Base-by-base conservation (phyloP, 805 yeast genomes). In the Lipomyces lipofer region DNA sequence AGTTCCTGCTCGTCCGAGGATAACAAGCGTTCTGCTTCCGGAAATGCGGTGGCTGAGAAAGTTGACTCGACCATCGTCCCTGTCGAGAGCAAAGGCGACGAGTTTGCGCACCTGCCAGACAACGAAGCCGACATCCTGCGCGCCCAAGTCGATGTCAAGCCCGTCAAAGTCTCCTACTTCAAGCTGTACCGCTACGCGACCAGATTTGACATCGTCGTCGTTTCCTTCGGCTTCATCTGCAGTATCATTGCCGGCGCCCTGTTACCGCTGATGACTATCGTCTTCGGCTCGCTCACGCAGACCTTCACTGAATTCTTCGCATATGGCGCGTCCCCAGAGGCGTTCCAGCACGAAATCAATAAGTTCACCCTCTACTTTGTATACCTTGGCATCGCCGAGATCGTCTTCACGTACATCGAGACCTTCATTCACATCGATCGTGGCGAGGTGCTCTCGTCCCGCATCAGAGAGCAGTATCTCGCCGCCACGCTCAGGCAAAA, bases 371-470 rank as follows among this genome's bases (percentile, higher is more conserved):
- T 51, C 46, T 73, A 72, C 53, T 74, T 73, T 40, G 69, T 73
- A 25, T 73, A 73, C 58, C 67, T 73, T 22, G 77, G 76, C 21
- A 60, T 73, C 13, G 75, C 68, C 13, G 43, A 44, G 13, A 39
- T 60, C 33, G 51, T 35, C 10, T 51, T 54, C 27, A 42, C 71
- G 4, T 63, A 58, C 29, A 21, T 73, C 15, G 70, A 68, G 52
- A 70, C 76, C 0, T 66, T 51, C 48, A 58, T 73, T 15, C 68
- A 69, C 17, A 71, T 72, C 5, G 68, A 70, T 40, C 63, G 69
- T 6, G 78, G 79, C 28, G 78, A 75, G 58, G 64, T 70, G 10
- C 63, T 73, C 27, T 66, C 79, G 1, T 70, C 73, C 4, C 59
- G 75, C 15, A 70, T 72, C 59, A 69, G 77, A 28, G 66, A 69